A percentile compares a stretch with the other conserved stretches of the same genome.
Evolutionary conservation across 495 filamentous ascomycete species (phyloP).

Genomic region (Margaritispora aquatica): DNA sequence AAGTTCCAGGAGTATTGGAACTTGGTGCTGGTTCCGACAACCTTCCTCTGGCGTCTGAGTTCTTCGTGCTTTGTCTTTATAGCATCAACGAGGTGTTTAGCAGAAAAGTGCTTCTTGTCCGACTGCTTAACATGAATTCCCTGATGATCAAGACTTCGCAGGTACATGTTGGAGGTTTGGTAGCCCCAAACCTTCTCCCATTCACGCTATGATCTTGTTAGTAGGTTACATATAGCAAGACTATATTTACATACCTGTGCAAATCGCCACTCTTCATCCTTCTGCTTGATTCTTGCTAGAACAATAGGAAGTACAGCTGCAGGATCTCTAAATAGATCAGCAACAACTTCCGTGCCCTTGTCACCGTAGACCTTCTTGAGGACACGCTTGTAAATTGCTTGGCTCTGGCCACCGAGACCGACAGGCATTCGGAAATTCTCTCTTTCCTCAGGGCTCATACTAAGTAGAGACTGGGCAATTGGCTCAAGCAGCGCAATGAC

Average conservation of each 20-base stretch:
- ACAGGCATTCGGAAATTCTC: slow-evolving; percentile 66
- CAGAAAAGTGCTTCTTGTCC: slow-evolving; percentile 85
- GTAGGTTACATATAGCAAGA: neutral
- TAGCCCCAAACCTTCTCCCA: slow-evolving; percentile 99
- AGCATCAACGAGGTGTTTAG: slow-evolving; percentile 77
- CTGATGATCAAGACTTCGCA: slow-evolving; percentile 94
- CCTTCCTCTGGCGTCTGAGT: slow-evolving; percentile 58
- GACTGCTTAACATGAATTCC: slow-evolving; percentile 73
- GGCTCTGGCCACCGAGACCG: slow-evolving; percentile 86
- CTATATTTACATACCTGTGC: slow-evolving; percentile 48
- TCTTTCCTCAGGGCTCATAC: slow-evolving; percentile 65
- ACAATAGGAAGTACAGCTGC: slow-evolving; percentile 81
- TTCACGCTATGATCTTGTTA: slow-evolving; percentile 53
- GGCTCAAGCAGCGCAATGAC: slow-evolving; percentile 95
- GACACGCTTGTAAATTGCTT: slow-evolving; percentile 91
- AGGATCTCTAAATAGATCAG: slow-evolving; percentile 74
- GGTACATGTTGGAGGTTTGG: slow-evolving; percentile 87
- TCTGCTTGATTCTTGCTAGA: slow-evolving; percentile 80
- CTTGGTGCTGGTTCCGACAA: slow-evolving; percentile 53
- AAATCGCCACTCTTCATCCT: slow-evolving; percentile 94
- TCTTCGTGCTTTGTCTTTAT: slow-evolving; percentile 87
- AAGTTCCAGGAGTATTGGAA: slow-evolving; percentile 66
- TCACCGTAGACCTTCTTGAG: slow-evolving; percentile 99
- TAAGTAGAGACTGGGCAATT: slow-evolving; percentile 78
- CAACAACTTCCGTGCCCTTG: slow-evolving; percentile 72